These are phyloP conservation scores for Ceratocystis eucalypticola DNA, from an alignment of 2,329 filamentous ascomycete species.

Conservation along the genomic window DNA sequence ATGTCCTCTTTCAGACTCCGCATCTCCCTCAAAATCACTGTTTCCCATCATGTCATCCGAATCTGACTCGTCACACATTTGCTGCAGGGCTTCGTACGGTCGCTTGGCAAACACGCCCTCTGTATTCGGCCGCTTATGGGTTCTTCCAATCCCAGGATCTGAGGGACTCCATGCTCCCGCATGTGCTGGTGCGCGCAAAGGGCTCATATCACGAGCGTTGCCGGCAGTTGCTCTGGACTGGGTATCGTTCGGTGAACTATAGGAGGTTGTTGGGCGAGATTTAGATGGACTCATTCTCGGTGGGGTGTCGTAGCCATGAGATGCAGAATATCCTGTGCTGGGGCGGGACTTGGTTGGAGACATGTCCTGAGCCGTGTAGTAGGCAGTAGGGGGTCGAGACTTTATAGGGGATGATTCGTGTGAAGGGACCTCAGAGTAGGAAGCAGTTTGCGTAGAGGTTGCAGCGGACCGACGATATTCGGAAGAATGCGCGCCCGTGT, in stretches of 20 bases:
- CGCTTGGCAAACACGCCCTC: slow-evolving; percentile 27
- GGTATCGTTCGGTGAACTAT: not conserved
- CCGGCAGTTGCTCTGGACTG: not conserved
- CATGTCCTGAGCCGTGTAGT: slow-evolving; percentile 10
- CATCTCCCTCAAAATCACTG: slow-evolving; percentile 28
- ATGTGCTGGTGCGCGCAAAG: slow-evolving; percentile 33
- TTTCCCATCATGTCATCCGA: slow-evolving; percentile 24
- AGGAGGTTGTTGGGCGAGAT: slow-evolving; percentile 7
- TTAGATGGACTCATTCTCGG: slow-evolving; percentile 18
- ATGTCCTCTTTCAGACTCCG: slow-evolving; percentile 12
- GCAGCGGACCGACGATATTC: slow-evolving; percentile 16
- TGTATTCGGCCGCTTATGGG: slow-evolving; percentile 36
- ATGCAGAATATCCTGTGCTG: slow-evolving; percentile 20
- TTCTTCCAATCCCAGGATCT: slow-evolving; percentile 41
- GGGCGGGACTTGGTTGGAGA: slow-evolving; percentile 21
- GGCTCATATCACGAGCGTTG: not conserved
- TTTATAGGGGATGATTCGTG: slow-evolving; percentile 26
- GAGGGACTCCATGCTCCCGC: slow-evolving; percentile 43
- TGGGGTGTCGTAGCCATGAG: slow-evolving; percentile 9
- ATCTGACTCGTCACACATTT: slow-evolving; percentile 34
- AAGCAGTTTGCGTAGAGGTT: slow-evolving; percentile 29
- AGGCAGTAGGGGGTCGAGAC: slow-evolving; percentile 8
- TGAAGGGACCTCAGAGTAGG: slow-evolving; percentile 39
- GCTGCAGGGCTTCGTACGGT: slow-evolving; percentile 35
- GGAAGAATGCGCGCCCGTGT: slow-evolving; percentile 19